Evolutionary conservation across 192 early-diverging fungal genomes (phyloP).

Genomic region (Funneliformis geosporum): DNA sequence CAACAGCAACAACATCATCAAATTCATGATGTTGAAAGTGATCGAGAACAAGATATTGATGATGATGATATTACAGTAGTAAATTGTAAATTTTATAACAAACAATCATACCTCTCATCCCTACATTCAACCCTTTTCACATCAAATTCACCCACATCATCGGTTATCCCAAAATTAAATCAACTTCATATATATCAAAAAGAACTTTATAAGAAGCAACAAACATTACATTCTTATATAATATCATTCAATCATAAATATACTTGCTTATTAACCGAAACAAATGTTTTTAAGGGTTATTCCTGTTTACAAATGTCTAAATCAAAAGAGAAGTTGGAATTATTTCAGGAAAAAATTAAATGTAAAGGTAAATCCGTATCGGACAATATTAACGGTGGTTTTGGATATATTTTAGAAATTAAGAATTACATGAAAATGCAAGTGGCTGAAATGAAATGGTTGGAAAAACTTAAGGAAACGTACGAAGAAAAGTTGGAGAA

Average conservation of each 20-base stretch:
- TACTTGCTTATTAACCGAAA: background rate
- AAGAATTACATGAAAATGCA: background rate
- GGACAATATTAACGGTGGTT: background rate
- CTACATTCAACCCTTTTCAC: background rate
- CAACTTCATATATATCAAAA: background rate
- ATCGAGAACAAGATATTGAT: background rate
- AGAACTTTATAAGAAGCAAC: background rate
- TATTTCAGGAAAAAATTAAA: background rate
- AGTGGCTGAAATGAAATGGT: background rate
- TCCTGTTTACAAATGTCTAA: background rate
- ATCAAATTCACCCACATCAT: background rate
- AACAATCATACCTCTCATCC: background rate
- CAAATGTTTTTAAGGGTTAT: background rate
- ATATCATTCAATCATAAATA: background rate
- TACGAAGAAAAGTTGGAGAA: background rate
- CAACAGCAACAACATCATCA: background rate
- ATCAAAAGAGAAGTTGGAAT: background rate
- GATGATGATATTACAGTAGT: background rate
- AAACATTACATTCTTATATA: background rate
- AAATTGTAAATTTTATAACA: background rate
- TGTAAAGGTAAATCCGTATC: background rate
- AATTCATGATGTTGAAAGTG: background rate
- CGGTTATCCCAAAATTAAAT: background rate
- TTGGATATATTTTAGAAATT: background rate
- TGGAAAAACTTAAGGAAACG: background rate